Percentiles rank a stretch among this genome's conserved stretches.
These are phyloP conservation scores for Haplosporangium gracile DNA, from an alignment of 192 early-diverging fungal species.

Conservation along the genomic window DNA sequence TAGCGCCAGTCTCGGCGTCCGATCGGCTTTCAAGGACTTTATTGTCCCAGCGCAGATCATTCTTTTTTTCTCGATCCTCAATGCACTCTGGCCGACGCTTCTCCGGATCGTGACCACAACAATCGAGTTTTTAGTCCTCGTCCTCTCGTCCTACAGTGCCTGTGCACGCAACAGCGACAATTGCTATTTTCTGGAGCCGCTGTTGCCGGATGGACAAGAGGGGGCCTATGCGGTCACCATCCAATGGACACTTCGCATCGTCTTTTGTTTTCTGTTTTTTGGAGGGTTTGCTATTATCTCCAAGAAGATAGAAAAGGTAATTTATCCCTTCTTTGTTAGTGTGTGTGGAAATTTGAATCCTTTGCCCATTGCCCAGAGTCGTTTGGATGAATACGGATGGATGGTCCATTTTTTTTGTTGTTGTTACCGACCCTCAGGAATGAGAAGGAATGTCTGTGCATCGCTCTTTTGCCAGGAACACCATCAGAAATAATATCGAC, in stretches of 20 bases:
- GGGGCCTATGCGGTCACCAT: conserved; percentile 43
- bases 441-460: conserved; percentile 9
- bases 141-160: conserved; percentile 46
- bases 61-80: conserved; percentile 45
- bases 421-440: conserved; percentile 2
- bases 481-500: not conserved
- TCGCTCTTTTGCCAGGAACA: not conserved
- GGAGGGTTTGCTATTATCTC: conserved; percentile 8
- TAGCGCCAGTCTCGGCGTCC: conserved; percentile 46
- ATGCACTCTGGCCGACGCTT: conserved; percentile 46
- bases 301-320: conserved; percentile 39
- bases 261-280: conserved; percentile 20
- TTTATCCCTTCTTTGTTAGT: not conserved
- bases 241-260: conserved; percentile 42
- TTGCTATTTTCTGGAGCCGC: conserved; percentile 50
- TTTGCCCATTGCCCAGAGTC: not conserved
- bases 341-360: not conserved
- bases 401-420: not conserved
- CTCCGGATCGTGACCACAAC: conserved; percentile 27
- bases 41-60: conserved; percentile 51
- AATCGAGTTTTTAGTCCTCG: conserved; percentile 37
- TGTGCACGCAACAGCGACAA: conserved; percentile 44
- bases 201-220: conserved; percentile 45
- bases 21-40: conserved; percentile 56
- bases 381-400: not conserved